A percentile compares a stretch with the other conserved stretches of the same genome.
These are phyloP conservation scores for Oleoguttula mirabilis DNA, from an alignment of 495 filamentous ascomycete species.

Conservation along the genomic window DNA sequence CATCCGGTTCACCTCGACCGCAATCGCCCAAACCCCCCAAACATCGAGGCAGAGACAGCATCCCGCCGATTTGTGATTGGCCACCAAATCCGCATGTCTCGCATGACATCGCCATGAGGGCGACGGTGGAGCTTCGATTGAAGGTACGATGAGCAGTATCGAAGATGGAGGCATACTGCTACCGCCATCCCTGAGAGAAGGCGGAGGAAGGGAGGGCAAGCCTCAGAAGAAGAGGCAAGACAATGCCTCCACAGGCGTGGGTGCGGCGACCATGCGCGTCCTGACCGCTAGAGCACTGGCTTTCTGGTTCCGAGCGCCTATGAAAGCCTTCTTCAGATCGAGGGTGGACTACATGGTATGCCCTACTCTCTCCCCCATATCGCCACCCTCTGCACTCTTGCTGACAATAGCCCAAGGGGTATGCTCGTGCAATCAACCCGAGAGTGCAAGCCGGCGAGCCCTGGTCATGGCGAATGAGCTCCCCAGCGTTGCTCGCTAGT, in stretches of 20 bases:
- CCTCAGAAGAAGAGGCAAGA: conserved; percentile 28
- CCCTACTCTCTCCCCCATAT: background rate
- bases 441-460: conserved; percentile 38
- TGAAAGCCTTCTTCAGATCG: conserved; percentile 80
- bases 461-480: conserved; percentile 63
- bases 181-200: conserved; percentile 6
- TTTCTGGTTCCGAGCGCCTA: conserved; percentile 81
- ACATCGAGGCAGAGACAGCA: no score
- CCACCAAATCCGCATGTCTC: no score
- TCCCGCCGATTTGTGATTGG: no score
- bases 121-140: no score
- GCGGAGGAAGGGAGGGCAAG: conserved; percentile 1
- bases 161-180: conserved; percentile 1
- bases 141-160: conserved; percentile 12
- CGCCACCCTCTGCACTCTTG: conserved; percentile 3
- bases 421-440: conserved; percentile 58
- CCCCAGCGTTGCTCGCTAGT: conserved; percentile 65
- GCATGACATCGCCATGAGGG: background rate
- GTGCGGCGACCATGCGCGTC: conserved; percentile 69
- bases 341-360: conserved; percentile 67
- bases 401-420: no score
- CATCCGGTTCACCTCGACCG: no score
- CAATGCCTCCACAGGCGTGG: conserved; percentile 63
- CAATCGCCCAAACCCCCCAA: no score
- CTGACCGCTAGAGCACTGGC: conserved; percentile 65